Conservation (phyloP, 345 rosid genomes). For the Dimocarpus longan region DNA sequence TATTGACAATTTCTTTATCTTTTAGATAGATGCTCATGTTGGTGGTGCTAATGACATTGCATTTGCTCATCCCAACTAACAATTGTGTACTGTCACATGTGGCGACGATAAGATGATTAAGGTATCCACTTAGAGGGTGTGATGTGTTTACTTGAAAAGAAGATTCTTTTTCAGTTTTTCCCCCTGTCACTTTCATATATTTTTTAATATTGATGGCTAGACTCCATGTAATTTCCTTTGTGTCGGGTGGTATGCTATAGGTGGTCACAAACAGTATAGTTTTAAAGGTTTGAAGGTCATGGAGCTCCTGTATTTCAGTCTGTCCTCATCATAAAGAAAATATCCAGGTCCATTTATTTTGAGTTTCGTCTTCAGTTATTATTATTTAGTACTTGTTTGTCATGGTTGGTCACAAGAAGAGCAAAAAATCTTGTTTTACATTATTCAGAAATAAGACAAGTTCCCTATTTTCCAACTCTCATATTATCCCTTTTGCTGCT, state of each 20-base stretch:
- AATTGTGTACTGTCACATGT: conserved; percentile 56
- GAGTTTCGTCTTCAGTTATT: background rate
- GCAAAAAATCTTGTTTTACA: background rate
- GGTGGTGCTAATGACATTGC: too few relatives aligned
- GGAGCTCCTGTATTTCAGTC: conserved; percentile 59
- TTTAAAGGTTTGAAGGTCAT: conserved; percentile 42
- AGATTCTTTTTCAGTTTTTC: background rate
- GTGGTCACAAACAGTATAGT: conserved; percentile 41
- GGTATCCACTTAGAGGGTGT: conserved; percentile 32
- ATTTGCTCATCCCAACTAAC: conserved; percentile 42
- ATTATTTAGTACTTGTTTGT: too few relatives aligned
- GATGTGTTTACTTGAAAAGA: background rate
- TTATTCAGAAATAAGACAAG: conserved; percentile 3
- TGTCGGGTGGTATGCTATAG: conserved; percentile 51
- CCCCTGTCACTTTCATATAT: too few relatives aligned
- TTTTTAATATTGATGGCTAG: background rate
- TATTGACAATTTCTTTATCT: conserved; percentile 15
- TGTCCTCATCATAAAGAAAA: conserved; percentile 52
- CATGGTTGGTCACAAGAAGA: too few relatives aligned
- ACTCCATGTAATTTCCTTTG: background rate
- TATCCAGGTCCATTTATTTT: conserved; percentile 39
- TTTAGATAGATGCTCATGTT: too few relatives aligned
- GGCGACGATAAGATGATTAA: conserved; percentile 69
- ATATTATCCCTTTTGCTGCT: background rate
- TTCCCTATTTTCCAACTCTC: conserved; percentile 6